phyloP scores from a whole-genome alignment of 305 asterid genomes.

The Andrographis paniculata region DNA sequence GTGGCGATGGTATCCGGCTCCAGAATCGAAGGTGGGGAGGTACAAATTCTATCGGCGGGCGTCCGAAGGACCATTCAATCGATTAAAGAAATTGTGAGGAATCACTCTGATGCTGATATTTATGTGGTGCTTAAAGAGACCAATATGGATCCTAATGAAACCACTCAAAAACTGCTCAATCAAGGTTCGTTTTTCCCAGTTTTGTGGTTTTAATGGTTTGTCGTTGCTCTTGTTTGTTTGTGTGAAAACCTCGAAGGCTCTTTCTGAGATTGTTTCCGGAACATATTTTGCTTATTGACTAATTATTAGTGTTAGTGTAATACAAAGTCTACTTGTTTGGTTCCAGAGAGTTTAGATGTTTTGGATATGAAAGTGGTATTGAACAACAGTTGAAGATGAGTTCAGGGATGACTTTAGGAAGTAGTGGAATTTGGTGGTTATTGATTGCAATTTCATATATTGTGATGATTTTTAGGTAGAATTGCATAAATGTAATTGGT shows the following conservation, averaged over 20 bases:
- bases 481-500: no score
- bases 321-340: no score
- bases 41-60: slow-evolving; percentile 61
- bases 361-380: no score
- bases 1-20: slow-evolving; percentile 62
- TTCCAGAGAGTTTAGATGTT: no score
- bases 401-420: no score
- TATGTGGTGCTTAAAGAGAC: slow-evolving; percentile 74
- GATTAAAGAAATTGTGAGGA: slow-evolving; percentile 76
- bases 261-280: slow-evolving; percentile 4
- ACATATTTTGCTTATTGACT: no score
- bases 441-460: no score
- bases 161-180: slow-evolving; percentile 71
- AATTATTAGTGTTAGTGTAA: no score
- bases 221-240: neutral
- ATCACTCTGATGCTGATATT: slow-evolving; percentile 85
- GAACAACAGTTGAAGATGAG: no score
- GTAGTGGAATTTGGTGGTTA: no score
- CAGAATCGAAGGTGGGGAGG: slow-evolving; percentile 59
- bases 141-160: slow-evolving; percentile 96
- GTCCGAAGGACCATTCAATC: slow-evolving; percentile 68
- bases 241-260: slow-evolving; percentile 5
- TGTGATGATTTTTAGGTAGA: no score
- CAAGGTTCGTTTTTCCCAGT: slow-evolving; percentile 45
- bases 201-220: neutral